phyloP scores from a whole-genome alignment of 1,284 basidiomycete species.

The Irpex sp. region DNA sequence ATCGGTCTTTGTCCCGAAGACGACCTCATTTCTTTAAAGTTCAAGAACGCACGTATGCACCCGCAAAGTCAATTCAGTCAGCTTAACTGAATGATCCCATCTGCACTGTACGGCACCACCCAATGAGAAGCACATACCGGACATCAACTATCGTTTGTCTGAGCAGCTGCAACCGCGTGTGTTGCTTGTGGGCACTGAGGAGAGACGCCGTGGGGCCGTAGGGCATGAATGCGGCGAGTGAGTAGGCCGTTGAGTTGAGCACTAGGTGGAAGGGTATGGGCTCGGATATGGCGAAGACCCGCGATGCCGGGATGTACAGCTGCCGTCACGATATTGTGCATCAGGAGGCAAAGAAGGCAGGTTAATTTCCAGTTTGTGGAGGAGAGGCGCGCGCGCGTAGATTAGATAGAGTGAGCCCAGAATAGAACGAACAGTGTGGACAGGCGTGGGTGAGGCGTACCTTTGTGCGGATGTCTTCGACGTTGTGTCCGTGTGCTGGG shows the following conservation, averaged over 20 bases:
- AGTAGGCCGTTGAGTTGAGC: conserved; percentile 46
- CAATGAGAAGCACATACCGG: conserved; percentile 33
- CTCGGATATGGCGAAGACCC: conserved; percentile 50
- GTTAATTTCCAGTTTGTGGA: not conserved
- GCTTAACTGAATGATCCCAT: not conserved
- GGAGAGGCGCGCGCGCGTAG: not conserved
- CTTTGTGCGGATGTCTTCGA: conserved; percentile 40
- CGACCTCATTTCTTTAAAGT: conserved; percentile 18
- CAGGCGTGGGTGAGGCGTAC: conserved; percentile 20
- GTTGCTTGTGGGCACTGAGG: conserved; percentile 32
- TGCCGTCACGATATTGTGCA: conserved; percentile 12
- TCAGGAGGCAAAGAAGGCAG: too few relatives aligned
- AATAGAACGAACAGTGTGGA: too few relatives aligned
- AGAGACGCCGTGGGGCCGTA: conserved; percentile 42
- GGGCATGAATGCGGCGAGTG: conserved; percentile 56
- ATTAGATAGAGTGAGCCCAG: not conserved
- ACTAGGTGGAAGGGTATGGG: conserved; percentile 63
- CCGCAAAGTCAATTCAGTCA: not conserved
- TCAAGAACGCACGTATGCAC: not conserved
- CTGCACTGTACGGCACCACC: not conserved
- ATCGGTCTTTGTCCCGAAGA: conserved; percentile 48
- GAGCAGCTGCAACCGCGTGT: conserved; percentile 55
- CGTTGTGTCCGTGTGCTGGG: conserved; percentile 30
- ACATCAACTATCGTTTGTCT: conserved; percentile 64
- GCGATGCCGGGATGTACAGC: conserved; percentile 50